These are phyloP conservation scores for Physcomitrium patens DNA, from an alignment of 225 moss, liverwort and hornwort species.

Conservation along the genomic window DNA sequence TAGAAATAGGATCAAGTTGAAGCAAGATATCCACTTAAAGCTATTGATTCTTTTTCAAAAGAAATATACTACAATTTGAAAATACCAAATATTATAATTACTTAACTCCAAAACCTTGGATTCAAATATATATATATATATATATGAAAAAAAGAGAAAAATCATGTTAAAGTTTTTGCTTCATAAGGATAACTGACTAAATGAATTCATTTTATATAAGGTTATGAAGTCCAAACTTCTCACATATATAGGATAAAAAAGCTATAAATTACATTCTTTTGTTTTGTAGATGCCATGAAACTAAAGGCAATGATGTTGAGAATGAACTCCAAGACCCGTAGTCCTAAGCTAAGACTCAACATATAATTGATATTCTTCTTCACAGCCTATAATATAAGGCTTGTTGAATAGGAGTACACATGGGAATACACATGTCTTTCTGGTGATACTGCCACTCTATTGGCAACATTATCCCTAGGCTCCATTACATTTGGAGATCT, in stretches of 20 bases:
- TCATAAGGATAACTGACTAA: background rate
- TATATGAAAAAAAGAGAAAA: no score
- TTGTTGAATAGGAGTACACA: no score
- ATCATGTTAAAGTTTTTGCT: background rate
- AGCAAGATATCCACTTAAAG: no score
- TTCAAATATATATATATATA: no score
- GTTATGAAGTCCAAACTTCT: background rate
- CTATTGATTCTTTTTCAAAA: no score
- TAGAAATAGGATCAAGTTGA: no score
- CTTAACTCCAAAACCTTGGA: no score
- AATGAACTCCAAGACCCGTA: conserved; percentile 44
- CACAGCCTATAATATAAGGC: conserved; percentile 48
- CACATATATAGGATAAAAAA: conserved; percentile 59
- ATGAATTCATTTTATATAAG: no score
- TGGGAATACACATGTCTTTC: conserved; percentile 32
- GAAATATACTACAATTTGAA: no score
- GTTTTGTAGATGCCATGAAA: conserved; percentile 50
- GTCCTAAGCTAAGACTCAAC: conserved; percentile 49
- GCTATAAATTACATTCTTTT: conserved; percentile 49
- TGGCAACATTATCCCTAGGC: conserved; percentile 14
- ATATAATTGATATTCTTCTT: conserved; percentile 51
- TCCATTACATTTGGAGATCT: conserved; percentile 30
- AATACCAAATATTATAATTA: no score
- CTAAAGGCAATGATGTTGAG: conserved; percentile 52
- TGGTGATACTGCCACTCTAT: conserved; percentile 15